Evolutionary conservation across 139 green algal genomes (phyloP).

Genomic region (Ulvella scutata): DNA sequence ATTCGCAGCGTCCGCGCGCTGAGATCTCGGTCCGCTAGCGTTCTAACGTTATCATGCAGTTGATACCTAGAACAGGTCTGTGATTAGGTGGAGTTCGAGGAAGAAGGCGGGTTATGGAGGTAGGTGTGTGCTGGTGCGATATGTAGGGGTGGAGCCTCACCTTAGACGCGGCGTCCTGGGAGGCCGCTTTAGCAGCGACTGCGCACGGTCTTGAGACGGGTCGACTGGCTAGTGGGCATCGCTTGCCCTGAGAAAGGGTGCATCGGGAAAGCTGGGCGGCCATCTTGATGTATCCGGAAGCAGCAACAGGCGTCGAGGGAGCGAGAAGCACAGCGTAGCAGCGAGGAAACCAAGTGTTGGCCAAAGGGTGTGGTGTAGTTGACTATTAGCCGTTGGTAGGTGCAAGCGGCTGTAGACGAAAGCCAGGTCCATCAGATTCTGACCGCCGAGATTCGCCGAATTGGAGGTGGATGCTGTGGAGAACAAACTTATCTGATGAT

Average conservation of each 20-base stretch:
- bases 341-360: neutral
- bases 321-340: neutral
- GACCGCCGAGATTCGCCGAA: neutral
- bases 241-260: neutral
- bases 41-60: neutral
- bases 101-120: neutral
- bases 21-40: neutral
- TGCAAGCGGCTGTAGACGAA: neutral
- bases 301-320: neutral
- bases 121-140: neutral
- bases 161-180: neutral
- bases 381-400: neutral
- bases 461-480: neutral
- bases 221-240: neutral
- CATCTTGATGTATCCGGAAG: neutral
- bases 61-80: neutral
- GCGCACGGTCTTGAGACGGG: neutral
- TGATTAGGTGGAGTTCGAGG: neutral
- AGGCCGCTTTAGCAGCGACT: neutral
- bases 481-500: too few relatives aligned
- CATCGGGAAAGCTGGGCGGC: neutral
- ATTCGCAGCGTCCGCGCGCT: too few relatives aligned
- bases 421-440: too few relatives aligned
- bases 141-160: neutral
- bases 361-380: neutral